Evolutionary conservation across 2,329 filamentous ascomycete genomes (phyloP).

Genomic region (Cytospora piceicola): DNA sequence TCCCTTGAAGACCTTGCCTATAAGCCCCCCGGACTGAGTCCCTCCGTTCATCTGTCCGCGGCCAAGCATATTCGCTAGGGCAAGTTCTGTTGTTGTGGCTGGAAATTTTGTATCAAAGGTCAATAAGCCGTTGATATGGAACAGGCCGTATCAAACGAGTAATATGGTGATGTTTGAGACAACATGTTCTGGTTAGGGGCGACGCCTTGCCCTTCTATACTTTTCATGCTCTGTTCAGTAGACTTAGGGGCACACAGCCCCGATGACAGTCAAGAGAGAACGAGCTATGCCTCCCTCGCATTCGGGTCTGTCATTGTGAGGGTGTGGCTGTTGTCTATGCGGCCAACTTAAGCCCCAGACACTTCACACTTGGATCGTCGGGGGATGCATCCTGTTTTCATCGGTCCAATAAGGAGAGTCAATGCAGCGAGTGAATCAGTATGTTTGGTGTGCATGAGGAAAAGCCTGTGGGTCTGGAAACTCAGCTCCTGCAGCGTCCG

Average conservation of each 20-base stretch:
- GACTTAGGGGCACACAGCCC: neutral
- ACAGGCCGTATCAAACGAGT: neutral
- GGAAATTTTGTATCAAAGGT: neutral
- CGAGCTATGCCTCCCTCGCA: neutral
- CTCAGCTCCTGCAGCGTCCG: neutral
- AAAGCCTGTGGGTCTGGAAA: neutral
- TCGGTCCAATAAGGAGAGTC: too few relatives aligned
- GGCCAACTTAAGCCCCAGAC: neutral
- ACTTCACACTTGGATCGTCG: neutral
- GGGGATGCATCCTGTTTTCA: neutral
- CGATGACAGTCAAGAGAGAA: neutral
- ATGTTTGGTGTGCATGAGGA: neutral
- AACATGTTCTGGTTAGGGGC: neutral
- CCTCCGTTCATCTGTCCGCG: neutral
- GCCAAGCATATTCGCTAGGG: neutral
- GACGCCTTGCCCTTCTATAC: neutral
- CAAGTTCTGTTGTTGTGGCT: neutral
- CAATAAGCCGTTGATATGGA: neutral
- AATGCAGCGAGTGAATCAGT: neutral
- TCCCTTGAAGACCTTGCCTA: slow-evolving; percentile 29
- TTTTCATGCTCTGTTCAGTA: neutral
- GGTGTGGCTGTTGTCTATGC: neutral
- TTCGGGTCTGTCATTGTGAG: neutral
- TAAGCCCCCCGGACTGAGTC: neutral
- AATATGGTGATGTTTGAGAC: neutral